phyloP scores from a whole-genome alignment of 1,284 basidiomycete genomes.

The Exobasidium cylindrosporum region DNA sequence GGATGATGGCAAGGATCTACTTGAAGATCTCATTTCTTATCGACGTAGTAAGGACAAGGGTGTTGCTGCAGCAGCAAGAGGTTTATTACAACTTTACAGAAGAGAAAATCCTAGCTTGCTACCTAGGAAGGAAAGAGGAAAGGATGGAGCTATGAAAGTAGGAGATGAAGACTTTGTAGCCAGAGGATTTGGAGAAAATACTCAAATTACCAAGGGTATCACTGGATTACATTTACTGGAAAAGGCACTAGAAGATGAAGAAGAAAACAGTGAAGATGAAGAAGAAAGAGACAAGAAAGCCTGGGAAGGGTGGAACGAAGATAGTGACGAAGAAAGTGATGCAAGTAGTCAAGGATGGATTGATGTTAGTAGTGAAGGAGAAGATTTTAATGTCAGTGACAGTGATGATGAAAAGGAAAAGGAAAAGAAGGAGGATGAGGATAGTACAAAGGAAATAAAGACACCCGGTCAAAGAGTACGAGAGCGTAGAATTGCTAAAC shows the following conservation, averaged over 20 bases:
- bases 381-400: constrained; percentile 65
- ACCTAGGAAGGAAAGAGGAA: constrained; percentile 73
- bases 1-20: constrained; percentile 81
- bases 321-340: constrained; percentile 65
- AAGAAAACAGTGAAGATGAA: constrained; percentile 60
- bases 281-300: constrained; percentile 78
- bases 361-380: constrained; percentile 72
- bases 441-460: constrained; percentile 42
- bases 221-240: constrained; percentile 64
- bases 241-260: constrained; percentile 38
- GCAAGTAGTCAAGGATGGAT: constrained; percentile 68
- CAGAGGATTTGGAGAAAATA: constrained; percentile 74
- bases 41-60: constrained; percentile 91
- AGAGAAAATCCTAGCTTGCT: constrained; percentile 94
- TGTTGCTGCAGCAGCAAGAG: constrained; percentile 81
- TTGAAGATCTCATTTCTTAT: constrained; percentile 91
- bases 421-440: constrained; percentile 21
- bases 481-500: constrained; percentile 24
- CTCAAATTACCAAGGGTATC: constrained; percentile 71
- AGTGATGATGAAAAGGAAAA: constrained; percentile 70
- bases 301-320: constrained; percentile 76
- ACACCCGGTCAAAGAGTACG: constrained; percentile 15
- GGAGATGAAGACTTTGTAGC: constrained; percentile 37
- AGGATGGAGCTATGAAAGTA: constrained; percentile 43
- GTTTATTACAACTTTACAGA: constrained; percentile 85